Evolutionary conservation across 495 filamentous ascomycete genomes (phyloP), one percentile per base, ranked within the genome.

Genomic region (Aspergillus heteromorphus): DNA sequence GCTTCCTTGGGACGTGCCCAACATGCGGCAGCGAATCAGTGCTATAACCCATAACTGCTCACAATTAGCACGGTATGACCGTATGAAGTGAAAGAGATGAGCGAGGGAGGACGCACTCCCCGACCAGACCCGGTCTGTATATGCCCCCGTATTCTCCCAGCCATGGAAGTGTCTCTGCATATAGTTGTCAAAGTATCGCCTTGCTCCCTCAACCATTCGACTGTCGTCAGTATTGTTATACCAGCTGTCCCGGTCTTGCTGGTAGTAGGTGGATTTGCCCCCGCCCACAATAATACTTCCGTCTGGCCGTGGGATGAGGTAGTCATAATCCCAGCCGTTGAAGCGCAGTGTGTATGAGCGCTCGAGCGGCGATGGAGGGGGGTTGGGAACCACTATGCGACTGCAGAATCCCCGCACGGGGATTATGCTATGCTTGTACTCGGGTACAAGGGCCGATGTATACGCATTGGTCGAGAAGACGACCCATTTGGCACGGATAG

Each of bases 401-500:
- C 66, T 53, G 25, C 66, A 69, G 19, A 65, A 65, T 2, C 87
- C 88, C 17, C 86, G 71, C 0, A 89, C 87, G 0, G 91, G 91
- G 16, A 92, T 81, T 56, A 96, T 87, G 18, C 89, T 76, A 50
- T 85, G 83, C 40, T 72, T 67, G 58, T 92, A 89, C 8, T 71
- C 58, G 0, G 87, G 88, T 3, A 89, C 73, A 2, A 96, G 72
- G 51, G 83, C 72, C 0, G 87, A 85, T 0, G 88, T 92, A 57
- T 93, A 92, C 4, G 73, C 91, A 60, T 96, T 96, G 1, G 86
- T 91, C 0, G 87, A 83, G 19, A 93, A 73, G 6, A 95, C 72
- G n/a, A 95, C 79, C 25, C 79, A 72, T 2, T 72, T 70, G 0
- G 89, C 66, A 0, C 45, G 52, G 51, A 92, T 73, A 1, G 62